Percentiles rank a stretch among this genome's conserved stretches.
phyloP scores from a whole-genome alignment of 345 rosid species.

The Laguncularia racemosa region DNA sequence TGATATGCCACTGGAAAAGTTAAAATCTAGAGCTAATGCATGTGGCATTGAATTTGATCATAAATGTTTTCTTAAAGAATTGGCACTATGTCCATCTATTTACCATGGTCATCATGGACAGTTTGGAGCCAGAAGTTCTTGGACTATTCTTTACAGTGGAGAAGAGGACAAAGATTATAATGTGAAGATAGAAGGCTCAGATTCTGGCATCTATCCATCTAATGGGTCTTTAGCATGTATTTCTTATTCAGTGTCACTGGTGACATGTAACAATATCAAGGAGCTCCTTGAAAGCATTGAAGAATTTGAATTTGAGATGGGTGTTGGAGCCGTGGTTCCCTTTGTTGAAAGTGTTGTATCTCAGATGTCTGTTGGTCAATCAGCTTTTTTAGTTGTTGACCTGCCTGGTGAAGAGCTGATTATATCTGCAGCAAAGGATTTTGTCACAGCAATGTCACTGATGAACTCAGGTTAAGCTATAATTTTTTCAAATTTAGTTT shows the following conservation, averaged over 20 bases:
- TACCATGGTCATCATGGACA: conserved; percentile 10
- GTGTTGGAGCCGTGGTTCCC: conserved; percentile 61
- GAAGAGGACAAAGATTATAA: conserved; percentile 21
- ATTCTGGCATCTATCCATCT: conserved; percentile 49
- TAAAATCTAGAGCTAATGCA: conserved; percentile 27
- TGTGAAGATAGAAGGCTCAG: conserved; percentile 47
- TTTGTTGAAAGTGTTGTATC: conserved; percentile 52
- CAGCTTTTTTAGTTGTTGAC: conserved; percentile 38
- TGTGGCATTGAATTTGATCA: conserved; percentile 29
- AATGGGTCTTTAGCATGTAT: conserved; percentile 50
- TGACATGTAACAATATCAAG: conserved; percentile 26
- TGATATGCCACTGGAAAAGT: conserved; percentile 32
- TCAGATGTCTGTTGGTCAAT: conserved; percentile 85
- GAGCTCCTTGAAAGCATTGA: conserved; percentile 78
- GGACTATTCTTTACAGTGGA: conserved; percentile 13
- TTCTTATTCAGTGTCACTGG: conserved; percentile 57
- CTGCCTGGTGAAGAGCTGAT: conserved; percentile 41
- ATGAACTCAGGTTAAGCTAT: conserved; percentile 34
- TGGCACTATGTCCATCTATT: conserved; percentile 22
- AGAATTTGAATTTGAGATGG: conserved; percentile 90
- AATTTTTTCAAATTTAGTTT: background rate
- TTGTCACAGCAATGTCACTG: conserved; percentile 26
- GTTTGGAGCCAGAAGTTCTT: conserved; percentile 19
- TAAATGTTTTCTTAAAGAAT: conserved; percentile 33
- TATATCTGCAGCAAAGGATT: conserved; percentile 58